Percentiles rank a stretch among this genome's conserved stretches.
Conservation (phyloP, 176 grass and related monocot species). For the Ampelocalamus luodianensis region DNA sequence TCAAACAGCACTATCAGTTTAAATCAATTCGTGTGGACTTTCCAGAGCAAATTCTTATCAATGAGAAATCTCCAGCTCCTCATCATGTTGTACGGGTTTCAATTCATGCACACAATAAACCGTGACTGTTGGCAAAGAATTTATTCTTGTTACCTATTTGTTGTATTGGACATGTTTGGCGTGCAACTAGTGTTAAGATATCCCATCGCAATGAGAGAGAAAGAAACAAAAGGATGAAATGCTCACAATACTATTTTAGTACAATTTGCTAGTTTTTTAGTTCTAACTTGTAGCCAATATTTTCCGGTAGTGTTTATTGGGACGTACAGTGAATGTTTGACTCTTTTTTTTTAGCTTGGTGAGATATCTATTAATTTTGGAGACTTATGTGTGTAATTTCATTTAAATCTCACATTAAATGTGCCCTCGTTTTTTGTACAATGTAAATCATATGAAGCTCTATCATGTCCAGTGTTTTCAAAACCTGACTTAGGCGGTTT, state of each 20-base stretch:
- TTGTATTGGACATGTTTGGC: background rate
- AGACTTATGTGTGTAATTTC: background rate
- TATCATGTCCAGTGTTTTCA: background rate
- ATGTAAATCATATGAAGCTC: background rate
- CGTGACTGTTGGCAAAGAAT: conserved; percentile 11
- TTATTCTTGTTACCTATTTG: background rate
- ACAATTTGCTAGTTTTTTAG: background rate
- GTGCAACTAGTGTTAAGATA: background rate
- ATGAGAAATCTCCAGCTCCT: conserved; percentile 56
- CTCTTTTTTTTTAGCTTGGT: background rate
- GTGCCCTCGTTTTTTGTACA: background rate
- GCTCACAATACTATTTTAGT: background rate
- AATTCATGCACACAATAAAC: conserved; percentile 58
- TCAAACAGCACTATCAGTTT: conserved; percentile 65
- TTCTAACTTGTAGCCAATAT: background rate
- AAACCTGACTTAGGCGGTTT: background rate
- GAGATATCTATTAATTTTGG: background rate
- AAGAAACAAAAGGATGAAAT: background rate
- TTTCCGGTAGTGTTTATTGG: background rate
- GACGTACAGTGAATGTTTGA: background rate
- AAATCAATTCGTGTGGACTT: conserved; percentile 64
- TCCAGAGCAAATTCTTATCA: conserved; percentile 73
- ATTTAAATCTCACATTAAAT: background rate
- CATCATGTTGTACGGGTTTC: conserved; percentile 48
- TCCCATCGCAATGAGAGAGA: background rate